Conservation (phyloP, 2,329 filamentous ascomycete genomes). For the Cercospora brassicicola region DNA sequence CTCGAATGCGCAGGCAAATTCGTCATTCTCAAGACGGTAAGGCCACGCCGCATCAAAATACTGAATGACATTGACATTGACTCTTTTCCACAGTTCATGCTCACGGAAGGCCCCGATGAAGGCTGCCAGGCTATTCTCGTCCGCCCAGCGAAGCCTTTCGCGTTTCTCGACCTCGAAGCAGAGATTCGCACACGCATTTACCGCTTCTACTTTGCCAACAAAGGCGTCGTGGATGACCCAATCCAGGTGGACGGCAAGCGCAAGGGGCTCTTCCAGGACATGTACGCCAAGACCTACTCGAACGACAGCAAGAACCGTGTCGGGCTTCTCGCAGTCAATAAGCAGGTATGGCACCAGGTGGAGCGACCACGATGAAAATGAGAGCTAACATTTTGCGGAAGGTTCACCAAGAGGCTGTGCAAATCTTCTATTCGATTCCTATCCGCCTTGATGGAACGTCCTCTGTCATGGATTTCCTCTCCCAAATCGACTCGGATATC, state of each 20-base stretch:
- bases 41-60: constrained; percentile 16
- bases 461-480: constrained; percentile 39
- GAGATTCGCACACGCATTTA: constrained; percentile 37
- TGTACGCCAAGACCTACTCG: constrained; percentile 38
- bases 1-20: constrained; percentile 38
- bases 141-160: constrained; percentile 39
- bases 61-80: constrained; percentile 7
- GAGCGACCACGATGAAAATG: neutral
- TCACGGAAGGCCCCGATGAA: constrained; percentile 36
- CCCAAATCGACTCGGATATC: constrained; percentile 26
- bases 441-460: constrained; percentile 39
- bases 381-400: constrained; percentile 16
- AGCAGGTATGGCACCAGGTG: constrained; percentile 31
- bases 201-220: constrained; percentile 35
- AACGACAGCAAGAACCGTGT: constrained; percentile 37
- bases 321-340: constrained; percentile 37
- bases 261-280: constrained; percentile 25
- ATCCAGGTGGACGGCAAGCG: constrained; percentile 39
- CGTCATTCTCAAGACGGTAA: constrained; percentile 36
- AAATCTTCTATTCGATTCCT: constrained; percentile 36
- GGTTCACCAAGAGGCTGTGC: constrained; percentile 34
- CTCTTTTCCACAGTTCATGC: constrained; percentile 23
- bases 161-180: constrained; percentile 35
- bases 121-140: constrained; percentile 41
- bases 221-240: constrained; percentile 27